Conservation (phyloP, 352 stramenopile genomes). For the Phytophthora tubulina region DNA sequence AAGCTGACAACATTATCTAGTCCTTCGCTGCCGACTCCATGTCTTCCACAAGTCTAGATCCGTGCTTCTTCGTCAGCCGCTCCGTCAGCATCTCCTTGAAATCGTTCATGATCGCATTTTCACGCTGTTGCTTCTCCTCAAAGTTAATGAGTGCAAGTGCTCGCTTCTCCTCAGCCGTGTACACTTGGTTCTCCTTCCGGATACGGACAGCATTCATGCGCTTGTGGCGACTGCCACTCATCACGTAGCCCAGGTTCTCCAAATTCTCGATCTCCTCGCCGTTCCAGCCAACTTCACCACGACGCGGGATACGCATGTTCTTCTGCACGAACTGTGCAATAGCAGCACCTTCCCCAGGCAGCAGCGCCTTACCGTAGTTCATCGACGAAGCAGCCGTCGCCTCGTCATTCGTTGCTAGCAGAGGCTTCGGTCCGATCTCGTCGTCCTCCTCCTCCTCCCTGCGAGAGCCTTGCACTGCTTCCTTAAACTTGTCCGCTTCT, state of each 20-base stretch:
- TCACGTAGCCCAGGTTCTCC: slow-evolving; percentile 96
- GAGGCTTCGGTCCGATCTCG: slow-evolving; percentile 88
- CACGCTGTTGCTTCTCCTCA: slow-evolving; percentile 99
- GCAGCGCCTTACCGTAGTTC: slow-evolving; percentile 94
- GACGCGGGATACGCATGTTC: slow-evolving; percentile 98
- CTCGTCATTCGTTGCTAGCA: slow-evolving; percentile 52
- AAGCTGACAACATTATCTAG: slow-evolving; percentile 22
- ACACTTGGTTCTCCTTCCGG: slow-evolving; percentile 99
- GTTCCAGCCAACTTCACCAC: slow-evolving; percentile 98
- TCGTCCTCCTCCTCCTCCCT: slow-evolving; percentile 82
- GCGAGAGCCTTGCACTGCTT: slow-evolving; percentile 76
- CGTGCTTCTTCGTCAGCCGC: slow-evolving; percentile 90
- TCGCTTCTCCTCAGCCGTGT: slow-evolving; percentile 98
- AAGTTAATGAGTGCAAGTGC: slow-evolving; percentile 98
- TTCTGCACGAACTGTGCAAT: slow-evolving; percentile 99
- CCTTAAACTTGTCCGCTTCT: slow-evolving; percentile 92
- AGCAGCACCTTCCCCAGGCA: slow-evolving; percentile 94
- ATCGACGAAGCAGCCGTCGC: slow-evolving; percentile 59
- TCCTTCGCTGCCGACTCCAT: slow-evolving; percentile 79
- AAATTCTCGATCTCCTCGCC: slow-evolving; percentile 97
- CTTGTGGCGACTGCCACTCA: slow-evolving; percentile 97
- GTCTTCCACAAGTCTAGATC: slow-evolving; percentile 85
- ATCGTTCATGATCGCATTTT: slow-evolving; percentile 98
- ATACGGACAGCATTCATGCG: slow-evolving; percentile 99
- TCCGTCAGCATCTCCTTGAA: slow-evolving; percentile 95